phyloP scores from a whole-genome alignment of 2,329 filamentous ascomycete species.

The Clarireedia sp. region DNA sequence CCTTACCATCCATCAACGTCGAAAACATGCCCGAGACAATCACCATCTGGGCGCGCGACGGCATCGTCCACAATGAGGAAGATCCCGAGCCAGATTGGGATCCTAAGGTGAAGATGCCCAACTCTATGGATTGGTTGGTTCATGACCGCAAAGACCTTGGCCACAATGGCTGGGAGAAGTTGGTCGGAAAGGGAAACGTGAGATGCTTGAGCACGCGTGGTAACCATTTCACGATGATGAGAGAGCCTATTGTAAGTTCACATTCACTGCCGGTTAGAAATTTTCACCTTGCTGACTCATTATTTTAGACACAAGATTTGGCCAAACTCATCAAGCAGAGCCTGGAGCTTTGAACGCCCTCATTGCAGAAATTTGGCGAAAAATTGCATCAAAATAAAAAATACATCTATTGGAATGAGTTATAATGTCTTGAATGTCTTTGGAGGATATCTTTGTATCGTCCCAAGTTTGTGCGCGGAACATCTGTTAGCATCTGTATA shows the following conservation, averaged over 20 bases:
- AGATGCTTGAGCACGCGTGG: conserved; percentile 11
- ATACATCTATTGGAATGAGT: background rate
- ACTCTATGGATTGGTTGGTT: conserved; percentile 54
- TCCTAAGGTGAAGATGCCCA: conserved; percentile 39
- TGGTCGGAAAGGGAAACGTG: conserved; percentile 16
- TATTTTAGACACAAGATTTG: background rate
- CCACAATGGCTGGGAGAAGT: conserved; percentile 53
- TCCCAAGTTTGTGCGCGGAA: too few species aligned
- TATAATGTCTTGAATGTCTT: background rate
- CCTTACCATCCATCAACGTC: conserved; percentile 47
- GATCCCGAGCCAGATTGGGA: conserved; percentile 57
- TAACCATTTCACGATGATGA: conserved; percentile 23
- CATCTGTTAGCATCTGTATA: too few species aligned
- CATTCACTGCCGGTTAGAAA: background rate
- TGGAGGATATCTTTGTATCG: too few species aligned
- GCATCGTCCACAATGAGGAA: conserved; percentile 53
- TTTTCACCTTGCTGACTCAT: conserved; percentile 5
- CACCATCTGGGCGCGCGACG: conserved; percentile 64
- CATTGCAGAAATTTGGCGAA: too few species aligned
- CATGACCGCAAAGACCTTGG: conserved; percentile 65
- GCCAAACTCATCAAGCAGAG: conserved; percentile 7
- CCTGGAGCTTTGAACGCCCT: conserved; percentile 1
- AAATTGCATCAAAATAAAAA: background rate
- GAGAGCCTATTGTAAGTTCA: conserved; percentile 17
- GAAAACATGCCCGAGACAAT: conserved; percentile 50